A percentile compares a stretch with the other conserved stretches of the same genome.
Conservation (phyloP, 1,284 basidiomycete genomes). For the Marasmius oreades region DNA sequence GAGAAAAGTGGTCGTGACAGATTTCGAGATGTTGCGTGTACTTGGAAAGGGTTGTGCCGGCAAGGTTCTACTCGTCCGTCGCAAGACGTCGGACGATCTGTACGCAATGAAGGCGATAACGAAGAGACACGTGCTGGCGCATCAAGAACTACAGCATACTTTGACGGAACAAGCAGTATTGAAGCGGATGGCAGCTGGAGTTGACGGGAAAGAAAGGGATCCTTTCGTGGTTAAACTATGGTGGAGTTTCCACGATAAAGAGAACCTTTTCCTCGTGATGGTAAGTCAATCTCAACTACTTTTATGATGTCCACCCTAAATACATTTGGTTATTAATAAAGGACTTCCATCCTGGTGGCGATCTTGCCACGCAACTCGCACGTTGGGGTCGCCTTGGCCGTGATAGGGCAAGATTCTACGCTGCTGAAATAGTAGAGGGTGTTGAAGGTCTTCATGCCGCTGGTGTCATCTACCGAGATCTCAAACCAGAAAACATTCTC, state of each 20-base stretch:
- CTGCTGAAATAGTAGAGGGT: constrained; percentile 93
- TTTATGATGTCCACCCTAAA: constrained; percentile 23
- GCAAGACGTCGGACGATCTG: constrained; percentile 66
- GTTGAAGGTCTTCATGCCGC: constrained; percentile 87
- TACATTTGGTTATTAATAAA: constrained; percentile 26
- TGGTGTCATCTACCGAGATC: constrained; percentile 86
- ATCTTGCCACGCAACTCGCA: constrained; percentile 93
- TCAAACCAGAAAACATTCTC: constrained; percentile 94
- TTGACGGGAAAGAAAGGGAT: constrained; percentile 52
- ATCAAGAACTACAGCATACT: constrained; percentile 94
- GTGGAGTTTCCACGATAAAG: constrained; percentile 95
- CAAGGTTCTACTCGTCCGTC: constrained; percentile 84
- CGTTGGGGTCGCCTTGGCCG: constrained; percentile 90
- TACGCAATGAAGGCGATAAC: constrained; percentile 97
- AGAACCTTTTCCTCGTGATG: constrained; percentile 91
- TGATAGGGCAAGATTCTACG: constrained; percentile 93
- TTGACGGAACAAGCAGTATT: constrained; percentile 92
- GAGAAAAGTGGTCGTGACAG: constrained; percentile 76
- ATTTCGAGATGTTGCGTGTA: constrained; percentile 96
- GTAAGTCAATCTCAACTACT: constrained; percentile 33
- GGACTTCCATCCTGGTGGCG: constrained; percentile 96
- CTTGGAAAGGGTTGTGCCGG: constrained; percentile 96
- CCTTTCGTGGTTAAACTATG: constrained; percentile 93
- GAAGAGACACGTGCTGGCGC: constrained; percentile 92
- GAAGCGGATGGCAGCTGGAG: constrained; percentile 80